Conservation (phyloP, 305 asterid genomes). For the Fraxinus nigra region DNA sequence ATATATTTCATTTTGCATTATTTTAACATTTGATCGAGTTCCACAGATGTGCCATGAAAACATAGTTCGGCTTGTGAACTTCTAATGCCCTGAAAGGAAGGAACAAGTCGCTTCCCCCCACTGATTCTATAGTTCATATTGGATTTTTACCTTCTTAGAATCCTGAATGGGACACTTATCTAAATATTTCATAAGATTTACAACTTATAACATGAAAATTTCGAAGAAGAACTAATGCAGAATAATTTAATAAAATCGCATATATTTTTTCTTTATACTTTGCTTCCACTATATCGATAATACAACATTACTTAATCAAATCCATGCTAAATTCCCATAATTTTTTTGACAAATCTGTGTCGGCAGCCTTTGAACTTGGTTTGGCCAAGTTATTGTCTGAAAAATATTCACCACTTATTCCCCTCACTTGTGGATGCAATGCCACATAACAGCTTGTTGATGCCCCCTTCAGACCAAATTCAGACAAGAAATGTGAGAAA, state of each 20-base stretch:
- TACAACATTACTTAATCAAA: conserved; percentile 22
- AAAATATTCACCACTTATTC: conserved; percentile 55
- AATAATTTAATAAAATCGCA: not conserved
- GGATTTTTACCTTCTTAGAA: too few relatives aligned
- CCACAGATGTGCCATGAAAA: too few relatives aligned
- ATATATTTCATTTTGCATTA: too few relatives aligned
- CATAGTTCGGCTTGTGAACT: too few relatives aligned
- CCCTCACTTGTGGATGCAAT: conserved; percentile 53
- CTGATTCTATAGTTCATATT: too few relatives aligned
- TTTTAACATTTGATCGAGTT: too few relatives aligned
- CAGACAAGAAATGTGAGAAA: not conserved
- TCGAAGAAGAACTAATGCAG: too few relatives aligned
- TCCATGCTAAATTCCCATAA: conserved; percentile 67
- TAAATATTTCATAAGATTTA: too few relatives aligned
- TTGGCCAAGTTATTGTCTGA: conserved; percentile 48
- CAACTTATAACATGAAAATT: too few relatives aligned
- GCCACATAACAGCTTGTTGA: conserved; percentile 63
- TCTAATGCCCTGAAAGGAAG: too few relatives aligned
- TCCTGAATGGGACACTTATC: too few relatives aligned
- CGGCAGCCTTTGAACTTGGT: conserved; percentile 31
- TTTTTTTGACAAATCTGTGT: conserved; percentile 42
- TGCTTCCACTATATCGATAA: not conserved
- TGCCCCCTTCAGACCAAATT: conserved; percentile 45
- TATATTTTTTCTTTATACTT: not conserved
- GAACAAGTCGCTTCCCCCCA: too few relatives aligned